A percentile compares a stretch with the other conserved stretches of the same genome.
phyloP scores from a whole-genome alignment of 371 early-diverging fungal genomes.

The Circinella minor region DNA sequence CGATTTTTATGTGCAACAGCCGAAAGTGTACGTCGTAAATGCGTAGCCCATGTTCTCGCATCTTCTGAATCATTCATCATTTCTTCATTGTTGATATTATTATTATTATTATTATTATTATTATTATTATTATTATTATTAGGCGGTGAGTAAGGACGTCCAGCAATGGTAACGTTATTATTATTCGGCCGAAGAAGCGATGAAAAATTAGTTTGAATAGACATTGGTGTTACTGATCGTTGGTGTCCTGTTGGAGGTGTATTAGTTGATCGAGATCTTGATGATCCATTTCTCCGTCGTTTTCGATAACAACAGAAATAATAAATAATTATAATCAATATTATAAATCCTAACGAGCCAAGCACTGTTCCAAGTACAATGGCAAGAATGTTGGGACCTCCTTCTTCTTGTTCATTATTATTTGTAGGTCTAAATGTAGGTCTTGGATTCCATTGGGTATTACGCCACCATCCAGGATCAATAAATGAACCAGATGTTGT shows the following conservation, averaged over 20 bases:
- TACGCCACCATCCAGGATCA: constrained; percentile 17
- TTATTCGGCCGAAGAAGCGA: not conserved
- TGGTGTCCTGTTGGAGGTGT: not conserved
- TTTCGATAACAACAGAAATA: constrained; percentile 9
- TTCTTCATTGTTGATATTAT: not conserved
- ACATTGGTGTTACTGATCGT: not conserved
- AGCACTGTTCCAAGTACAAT: constrained; percentile 21
- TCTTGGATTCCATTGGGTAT: not conserved
- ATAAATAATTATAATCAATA: not conserved
- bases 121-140: not conserved
- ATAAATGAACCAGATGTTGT: constrained; percentile 1
- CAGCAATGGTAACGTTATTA: not conserved
- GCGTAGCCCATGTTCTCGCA: constrained; percentile 4
- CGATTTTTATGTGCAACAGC: constrained; percentile 7
- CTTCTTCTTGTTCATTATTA: not conserved
- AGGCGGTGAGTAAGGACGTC: not conserved
- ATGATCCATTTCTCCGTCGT: constrained; percentile 2
- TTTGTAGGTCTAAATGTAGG: not conserved
- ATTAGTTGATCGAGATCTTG: not conserved
- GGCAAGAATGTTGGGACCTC: not conserved
- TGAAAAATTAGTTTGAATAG: not conserved
- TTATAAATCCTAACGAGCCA: constrained; percentile 3
- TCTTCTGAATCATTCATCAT: not conserved
- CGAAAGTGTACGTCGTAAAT: constrained; percentile 19
- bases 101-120: not conserved